phyloP scores from a whole-genome alignment of 2,329 filamentous ascomycete species.

The Pleoardoris graminearum region DNA sequence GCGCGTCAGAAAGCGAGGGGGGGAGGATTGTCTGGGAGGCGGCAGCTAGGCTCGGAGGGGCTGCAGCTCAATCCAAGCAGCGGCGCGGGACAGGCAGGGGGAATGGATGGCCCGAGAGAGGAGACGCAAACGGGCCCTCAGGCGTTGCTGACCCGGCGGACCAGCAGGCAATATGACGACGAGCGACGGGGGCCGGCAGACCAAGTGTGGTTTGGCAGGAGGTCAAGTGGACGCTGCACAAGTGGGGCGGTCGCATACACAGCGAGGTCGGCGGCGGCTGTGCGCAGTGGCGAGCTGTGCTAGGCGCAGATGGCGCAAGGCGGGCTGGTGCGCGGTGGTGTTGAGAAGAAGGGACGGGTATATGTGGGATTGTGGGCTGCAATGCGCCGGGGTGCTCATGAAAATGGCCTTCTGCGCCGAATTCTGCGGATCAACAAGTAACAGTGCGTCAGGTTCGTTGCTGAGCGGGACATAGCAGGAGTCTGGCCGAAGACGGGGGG shows the following conservation, averaged over 20 bases:
- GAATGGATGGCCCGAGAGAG: background rate
- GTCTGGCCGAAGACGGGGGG: background rate
- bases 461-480: slow-evolving; percentile 37
- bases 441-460: slow-evolving; percentile 30
- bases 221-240: slow-evolving; percentile 13
- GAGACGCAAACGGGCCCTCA: slow-evolving; percentile 7
- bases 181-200: slow-evolving; percentile 4
- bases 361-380: slow-evolving; percentile 1
- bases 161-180: slow-evolving; percentile 19
- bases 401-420: slow-evolving; percentile 31
- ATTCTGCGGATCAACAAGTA: slow-evolving; percentile 42
- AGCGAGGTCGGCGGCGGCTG: background rate
- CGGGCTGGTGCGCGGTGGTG: slow-evolving; percentile 14
- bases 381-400: slow-evolving; percentile 16
- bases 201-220: slow-evolving; percentile 9
- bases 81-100: background rate
- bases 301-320: background rate
- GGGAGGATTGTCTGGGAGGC: slow-evolving; percentile 12
- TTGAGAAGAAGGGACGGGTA: slow-evolving; percentile 6
- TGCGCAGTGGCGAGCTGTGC: slow-evolving; percentile 5
- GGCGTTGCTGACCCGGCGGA: too few relatives aligned
- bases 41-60: slow-evolving; percentile 15
- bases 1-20: slow-evolving; percentile 13
- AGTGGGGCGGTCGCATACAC: slow-evolving; percentile 15
- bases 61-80: background rate